Evolutionary conservation across 257 asterid genomes (phyloP).

Genomic region (Plantago elongata): DNA sequence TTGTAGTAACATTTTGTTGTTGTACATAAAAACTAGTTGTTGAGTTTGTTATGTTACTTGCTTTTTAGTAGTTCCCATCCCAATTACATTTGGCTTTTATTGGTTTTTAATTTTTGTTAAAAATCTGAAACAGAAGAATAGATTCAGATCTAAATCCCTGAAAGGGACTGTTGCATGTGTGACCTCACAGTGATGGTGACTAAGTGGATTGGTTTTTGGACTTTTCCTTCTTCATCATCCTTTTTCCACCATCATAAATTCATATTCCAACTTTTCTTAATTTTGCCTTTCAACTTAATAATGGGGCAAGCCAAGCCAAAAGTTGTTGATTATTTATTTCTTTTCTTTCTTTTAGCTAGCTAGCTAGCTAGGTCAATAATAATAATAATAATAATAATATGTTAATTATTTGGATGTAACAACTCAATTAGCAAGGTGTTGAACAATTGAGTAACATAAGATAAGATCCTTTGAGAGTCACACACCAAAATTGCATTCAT

Average conservation of each 20-base stretch:
- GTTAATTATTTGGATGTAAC: background rate
- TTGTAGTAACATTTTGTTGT: slow-evolving; percentile 43
- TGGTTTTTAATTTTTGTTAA: background rate
- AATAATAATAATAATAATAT: too few relatives aligned
- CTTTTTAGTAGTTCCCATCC: background rate
- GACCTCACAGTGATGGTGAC: slow-evolving; percentile 60
- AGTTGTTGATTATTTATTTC: too few relatives aligned
- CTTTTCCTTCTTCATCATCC: slow-evolving; percentile 22
- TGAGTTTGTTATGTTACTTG: slow-evolving; percentile 39
- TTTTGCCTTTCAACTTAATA: background rate
- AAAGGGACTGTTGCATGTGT: slow-evolving; percentile 36
- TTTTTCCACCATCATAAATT: background rate
- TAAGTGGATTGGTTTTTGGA: slow-evolving; percentile 34
- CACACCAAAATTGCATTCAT: slow-evolving; percentile 37
- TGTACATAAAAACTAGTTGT: slow-evolving; percentile 60
- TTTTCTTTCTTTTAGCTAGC: too few relatives aligned
- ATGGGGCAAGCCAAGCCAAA: too few relatives aligned
- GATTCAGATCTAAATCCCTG: slow-evolving; percentile 39
- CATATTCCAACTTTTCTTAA: background rate
- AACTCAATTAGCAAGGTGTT: too few relatives aligned
- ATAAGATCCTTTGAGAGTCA: slow-evolving; percentile 28
- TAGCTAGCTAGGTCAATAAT: too few relatives aligned
- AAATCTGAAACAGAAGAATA: slow-evolving; percentile 22
- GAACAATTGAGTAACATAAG: slow-evolving; percentile 1
- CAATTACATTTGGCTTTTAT: background rate